A percentile compares a stretch with the other conserved stretches of the same genome.
Conservation (phyloP, 345 rosid genomes). For the rapeseed (Brassica napus) region DNA sequence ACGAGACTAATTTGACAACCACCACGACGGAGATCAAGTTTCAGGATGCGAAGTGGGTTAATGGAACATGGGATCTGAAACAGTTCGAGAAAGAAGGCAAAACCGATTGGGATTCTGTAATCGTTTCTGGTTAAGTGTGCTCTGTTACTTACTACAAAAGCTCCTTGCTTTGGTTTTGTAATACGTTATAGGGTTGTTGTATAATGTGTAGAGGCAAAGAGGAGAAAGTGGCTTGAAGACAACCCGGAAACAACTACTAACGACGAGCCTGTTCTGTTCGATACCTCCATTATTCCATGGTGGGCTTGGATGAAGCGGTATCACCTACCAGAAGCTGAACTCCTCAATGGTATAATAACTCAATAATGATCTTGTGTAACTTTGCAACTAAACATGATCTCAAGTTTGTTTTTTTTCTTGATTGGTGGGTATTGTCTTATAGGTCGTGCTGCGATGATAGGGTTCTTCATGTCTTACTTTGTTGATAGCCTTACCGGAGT, state of each 20-base stretch:
- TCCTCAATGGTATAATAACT: slow-evolving; percentile 59
- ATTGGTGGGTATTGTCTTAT: slow-evolving; percentile 6
- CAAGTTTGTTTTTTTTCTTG: neutral
- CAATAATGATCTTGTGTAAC: neutral
- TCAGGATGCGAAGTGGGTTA: slow-evolving; percentile 69
- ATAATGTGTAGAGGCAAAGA: slow-evolving; percentile 67
- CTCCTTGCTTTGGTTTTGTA: neutral
- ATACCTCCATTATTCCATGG: slow-evolving; percentile 94
- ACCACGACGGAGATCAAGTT: slow-evolving; percentile 43
- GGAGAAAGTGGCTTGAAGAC: slow-evolving; percentile 89
- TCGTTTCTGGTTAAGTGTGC: slow-evolving; percentile 72
- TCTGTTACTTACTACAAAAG: slow-evolving; percentile 1
- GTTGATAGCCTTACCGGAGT: slow-evolving; percentile 95
- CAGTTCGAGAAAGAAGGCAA: slow-evolving; percentile 68
- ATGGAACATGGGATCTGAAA: slow-evolving; percentile 91
- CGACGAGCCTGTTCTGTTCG: slow-evolving; percentile 79
- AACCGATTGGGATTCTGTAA: slow-evolving; percentile 91
- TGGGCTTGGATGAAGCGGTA: slow-evolving; percentile 97
- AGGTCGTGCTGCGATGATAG: slow-evolving; percentile 98
- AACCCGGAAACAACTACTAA: slow-evolving; percentile 84
- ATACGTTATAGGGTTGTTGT: neutral
- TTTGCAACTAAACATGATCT: neutral
- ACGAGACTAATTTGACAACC: slow-evolving; percentile 1
- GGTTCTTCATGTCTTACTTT: slow-evolving; percentile 98
- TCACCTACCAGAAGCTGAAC: slow-evolving; percentile 96